Evolutionary conservation across 164 flowering plant genomes (phyloP).

Genomic region (Stephania japonica): DNA sequence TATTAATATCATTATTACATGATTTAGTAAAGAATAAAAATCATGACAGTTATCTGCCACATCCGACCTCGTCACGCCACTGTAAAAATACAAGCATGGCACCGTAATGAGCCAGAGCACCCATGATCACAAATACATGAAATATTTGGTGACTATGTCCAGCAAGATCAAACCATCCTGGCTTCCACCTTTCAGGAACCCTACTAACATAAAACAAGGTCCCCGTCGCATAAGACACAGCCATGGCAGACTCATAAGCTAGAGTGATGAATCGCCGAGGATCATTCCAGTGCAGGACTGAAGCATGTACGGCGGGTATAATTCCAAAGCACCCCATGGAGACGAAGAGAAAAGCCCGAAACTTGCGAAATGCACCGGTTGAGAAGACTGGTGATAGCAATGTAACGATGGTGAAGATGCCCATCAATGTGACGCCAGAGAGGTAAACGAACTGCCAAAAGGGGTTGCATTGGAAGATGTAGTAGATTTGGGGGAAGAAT

Average conservation of each 20-base stretch:
- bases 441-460: conserved; percentile 75
- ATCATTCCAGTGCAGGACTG: conserved; percentile 55
- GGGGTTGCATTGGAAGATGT: conserved; percentile 78
- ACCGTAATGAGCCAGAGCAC: conserved; percentile 80
- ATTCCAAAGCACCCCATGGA: conserved; percentile 80
- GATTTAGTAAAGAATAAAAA: no score
- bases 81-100: conserved; percentile 61
- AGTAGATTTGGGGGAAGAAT: conserved; percentile 86
- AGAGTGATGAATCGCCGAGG: conserved; percentile 44
- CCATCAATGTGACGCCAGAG: conserved; percentile 54
- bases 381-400: conserved; percentile 59
- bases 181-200: conserved; percentile 77
- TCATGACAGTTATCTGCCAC: conserved; percentile 12
- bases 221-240: conserved; percentile 54
- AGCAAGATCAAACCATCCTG: conserved; percentile 78
- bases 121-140: conserved; percentile 71
- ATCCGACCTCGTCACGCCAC: conserved; percentile 54
- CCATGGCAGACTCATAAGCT: conserved; percentile 69
- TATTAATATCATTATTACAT: no score
- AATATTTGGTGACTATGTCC: conserved; percentile 95
- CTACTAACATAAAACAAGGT: conserved; percentile 60
- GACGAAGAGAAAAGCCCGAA: conserved; percentile 62
- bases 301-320: conserved; percentile 66
- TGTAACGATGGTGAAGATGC: conserved; percentile 52
- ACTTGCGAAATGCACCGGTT: conserved; percentile 36